Evolutionary conservation across 2,329 filamentous ascomycete species (phyloP), one percentile per base, ranked within the genome.

Genomic region (Stemphylium vesicarium): DNA sequence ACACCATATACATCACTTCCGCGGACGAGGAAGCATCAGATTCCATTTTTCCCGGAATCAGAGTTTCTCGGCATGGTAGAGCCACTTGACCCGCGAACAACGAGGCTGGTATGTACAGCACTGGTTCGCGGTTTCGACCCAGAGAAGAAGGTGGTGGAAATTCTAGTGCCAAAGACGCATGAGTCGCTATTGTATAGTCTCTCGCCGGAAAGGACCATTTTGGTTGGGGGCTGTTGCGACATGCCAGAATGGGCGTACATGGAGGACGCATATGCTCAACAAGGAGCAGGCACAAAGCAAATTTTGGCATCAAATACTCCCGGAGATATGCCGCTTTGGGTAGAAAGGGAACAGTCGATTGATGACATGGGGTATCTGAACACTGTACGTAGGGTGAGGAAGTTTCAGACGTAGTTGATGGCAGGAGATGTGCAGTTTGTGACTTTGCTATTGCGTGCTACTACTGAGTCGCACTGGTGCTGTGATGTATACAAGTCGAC

Each of bases 91-190:
- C 88, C 90, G 0, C 74, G 70, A 24, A 78, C 83, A 64, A 88
- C 85, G 0, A 78, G 78, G 18, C 80, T 84, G 12, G 72, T 91
- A 4, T 89, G 88, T 2, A 77, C 90, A 2, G 88, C 84, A 0
- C 79, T 94, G 8, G 74, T 95, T n/a, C 84, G 89, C 1, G 88
- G 86, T 4, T 85, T 93, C 53, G 88, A 93, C 66, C 66, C 76
- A 0, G 69, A 74, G 18, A 79, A 75, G 0, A 77, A 80, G 3
- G 70, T 79, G 5, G 74, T 94, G 3, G 87, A 92, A 54, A 66
- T 94, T 1, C 69, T 92, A 2, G 88, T 88, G 0, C 89, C 90
- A 0, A 78, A 87, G 1, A 60, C 71, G 5, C 65, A 73, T 24
- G 70, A 74, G 11, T 26, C 40, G 7, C 35, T 69, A 0, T 18